phyloP scores from a whole-genome alignment of 495 filamentous ascomycete species.

The Xylaria bambusicola region DNA sequence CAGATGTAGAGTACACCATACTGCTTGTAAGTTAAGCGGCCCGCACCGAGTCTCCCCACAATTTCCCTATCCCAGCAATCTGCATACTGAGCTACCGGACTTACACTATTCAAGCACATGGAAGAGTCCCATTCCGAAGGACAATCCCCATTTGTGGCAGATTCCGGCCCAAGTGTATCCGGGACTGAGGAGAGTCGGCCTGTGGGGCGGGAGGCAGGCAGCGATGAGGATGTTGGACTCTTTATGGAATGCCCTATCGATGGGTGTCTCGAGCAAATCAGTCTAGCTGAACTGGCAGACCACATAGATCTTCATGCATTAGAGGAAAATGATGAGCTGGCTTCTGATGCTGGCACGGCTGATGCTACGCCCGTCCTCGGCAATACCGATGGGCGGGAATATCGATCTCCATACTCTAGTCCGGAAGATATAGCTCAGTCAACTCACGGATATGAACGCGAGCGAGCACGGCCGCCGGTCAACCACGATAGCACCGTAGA shows the following conservation, averaged over 20 bases:
- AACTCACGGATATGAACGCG: background rate
- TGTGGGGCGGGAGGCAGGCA: background rate
- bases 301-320: slow-evolving; percentile 75
- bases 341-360: slow-evolving; percentile 14
- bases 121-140: slow-evolving; percentile 58
- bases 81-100: background rate
- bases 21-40: slow-evolving; percentile 36
- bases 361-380: background rate
- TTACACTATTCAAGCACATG: slow-evolving; percentile 47
- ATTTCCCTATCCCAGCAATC: background rate
- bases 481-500: slow-evolving; percentile 2
- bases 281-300: slow-evolving; percentile 61
- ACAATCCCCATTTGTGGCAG: slow-evolving; percentile 55
- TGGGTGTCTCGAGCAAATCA: slow-evolving; percentile 71
- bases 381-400: background rate
- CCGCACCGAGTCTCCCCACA: background rate
- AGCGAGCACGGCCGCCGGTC: background rate
- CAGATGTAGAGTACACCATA: slow-evolving; percentile 41
- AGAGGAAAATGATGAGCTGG: slow-evolving; percentile 49
- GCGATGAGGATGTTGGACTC: slow-evolving; percentile 41
- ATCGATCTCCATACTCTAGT: slow-evolving; percentile 23
- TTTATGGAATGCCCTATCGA: slow-evolving; percentile 70
- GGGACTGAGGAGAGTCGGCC: background rate
- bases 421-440: slow-evolving; percentile 20
- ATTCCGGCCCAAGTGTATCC: slow-evolving; percentile 27